Conservation (phyloP, 768 basidiomycete species). For the Termitomyces sp. region DNA sequence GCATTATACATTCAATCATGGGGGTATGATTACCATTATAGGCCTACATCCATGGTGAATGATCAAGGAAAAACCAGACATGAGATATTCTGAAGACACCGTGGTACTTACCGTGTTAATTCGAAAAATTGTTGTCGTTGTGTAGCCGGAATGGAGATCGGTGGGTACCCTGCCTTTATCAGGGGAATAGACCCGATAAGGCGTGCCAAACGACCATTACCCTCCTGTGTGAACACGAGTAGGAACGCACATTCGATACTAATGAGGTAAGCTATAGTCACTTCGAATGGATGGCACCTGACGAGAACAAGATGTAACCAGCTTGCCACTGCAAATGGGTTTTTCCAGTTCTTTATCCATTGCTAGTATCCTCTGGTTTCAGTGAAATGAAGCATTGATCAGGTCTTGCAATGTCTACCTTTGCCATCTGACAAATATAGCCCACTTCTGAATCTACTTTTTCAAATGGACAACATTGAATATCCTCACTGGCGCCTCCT, state of each 20-base stretch:
- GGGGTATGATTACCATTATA: neutral
- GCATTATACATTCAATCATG: neutral
- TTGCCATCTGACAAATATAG: conserved; percentile 25
- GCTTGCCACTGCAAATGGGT: conserved; percentile 27
- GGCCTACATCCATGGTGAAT: neutral
- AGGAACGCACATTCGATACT: neutral
- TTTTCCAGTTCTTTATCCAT: conserved; percentile 22
- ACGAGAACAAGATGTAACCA: conserved; percentile 27
- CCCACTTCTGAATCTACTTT: conserved; percentile 26
- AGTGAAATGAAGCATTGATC: neutral
- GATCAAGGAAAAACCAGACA: neutral
- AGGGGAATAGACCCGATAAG: conserved; percentile 29
- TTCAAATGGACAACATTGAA: conserved; percentile 20
- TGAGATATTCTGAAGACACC: neutral
- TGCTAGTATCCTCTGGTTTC: conserved; percentile 9
- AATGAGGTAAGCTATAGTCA: neutral
- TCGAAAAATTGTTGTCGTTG: conserved; percentile 21
- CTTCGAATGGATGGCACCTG: conserved; percentile 29
- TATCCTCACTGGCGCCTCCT: conserved; percentile 20
- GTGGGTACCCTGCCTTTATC: conserved; percentile 24
- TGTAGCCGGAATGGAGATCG: conserved; percentile 22
- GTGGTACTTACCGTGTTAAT: conserved; percentile 17
- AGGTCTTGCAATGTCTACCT: conserved; percentile 9
- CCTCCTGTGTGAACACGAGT: conserved; percentile 19
- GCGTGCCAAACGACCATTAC: conserved; percentile 27